phyloP scores from a whole-genome alignment of 2,329 filamentous ascomycete species.

The Paracoccidioides brasiliensis region DNA sequence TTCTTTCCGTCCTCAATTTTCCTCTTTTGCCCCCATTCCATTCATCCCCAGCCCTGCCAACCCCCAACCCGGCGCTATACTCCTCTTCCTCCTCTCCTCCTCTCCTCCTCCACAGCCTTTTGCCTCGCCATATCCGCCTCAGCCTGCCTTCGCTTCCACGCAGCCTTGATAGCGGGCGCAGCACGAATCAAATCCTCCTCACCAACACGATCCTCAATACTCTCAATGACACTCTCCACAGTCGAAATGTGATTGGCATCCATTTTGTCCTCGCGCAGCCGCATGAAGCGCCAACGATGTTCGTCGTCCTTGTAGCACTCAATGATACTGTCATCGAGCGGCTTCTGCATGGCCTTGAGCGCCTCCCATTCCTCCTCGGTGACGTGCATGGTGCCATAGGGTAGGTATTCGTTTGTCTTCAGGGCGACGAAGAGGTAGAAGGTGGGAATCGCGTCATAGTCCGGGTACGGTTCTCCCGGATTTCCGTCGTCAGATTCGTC shows the following conservation, averaged over 20 bases:
- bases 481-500: constrained; percentile 50
- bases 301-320: constrained; percentile 74
- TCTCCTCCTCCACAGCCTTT: constrained; percentile 14
- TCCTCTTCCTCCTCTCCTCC: constrained; percentile 16
- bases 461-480: constrained; percentile 53
- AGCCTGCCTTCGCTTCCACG: constrained; percentile 56
- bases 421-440: constrained; percentile 59
- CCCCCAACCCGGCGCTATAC: constrained; percentile 8
- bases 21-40: constrained; percentile 26
- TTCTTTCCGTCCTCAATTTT: constrained; percentile 24
- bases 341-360: constrained; percentile 59
- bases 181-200: constrained; percentile 64
- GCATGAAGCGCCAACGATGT: constrained; percentile 70
- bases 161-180: constrained; percentile 58
- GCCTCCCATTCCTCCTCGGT: constrained; percentile 69
- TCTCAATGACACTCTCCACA: constrained; percentile 75
- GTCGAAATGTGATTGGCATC: constrained; percentile 82
- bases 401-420: constrained; percentile 50
- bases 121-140: constrained; percentile 12
- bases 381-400: constrained; percentile 55
- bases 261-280: constrained; percentile 83
- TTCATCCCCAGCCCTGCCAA: constrained; percentile 13
- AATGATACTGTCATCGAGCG: constrained; percentile 75
- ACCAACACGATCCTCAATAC: constrained; percentile 73
- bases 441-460: constrained; percentile 70